Conservation (phyloP, 2,329 filamentous ascomycete species). For the Beauveria sp. region DNA sequence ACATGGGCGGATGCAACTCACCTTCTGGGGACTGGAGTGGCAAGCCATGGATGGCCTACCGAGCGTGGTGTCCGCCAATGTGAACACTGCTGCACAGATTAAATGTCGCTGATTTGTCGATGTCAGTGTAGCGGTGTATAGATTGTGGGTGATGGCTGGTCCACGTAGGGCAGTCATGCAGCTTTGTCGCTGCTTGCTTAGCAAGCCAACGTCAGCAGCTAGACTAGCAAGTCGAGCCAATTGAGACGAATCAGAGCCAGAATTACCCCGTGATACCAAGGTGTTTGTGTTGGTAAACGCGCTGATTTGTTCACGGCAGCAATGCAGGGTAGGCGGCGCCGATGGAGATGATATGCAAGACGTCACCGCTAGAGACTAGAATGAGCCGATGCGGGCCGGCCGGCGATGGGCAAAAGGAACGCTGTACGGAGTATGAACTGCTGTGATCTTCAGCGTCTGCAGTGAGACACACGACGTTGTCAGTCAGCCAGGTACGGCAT, state of each 20-base stretch:
- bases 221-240: background rate
- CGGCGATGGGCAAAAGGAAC: background rate
- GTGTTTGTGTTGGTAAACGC: background rate
- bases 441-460: too few species aligned
- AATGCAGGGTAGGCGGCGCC: background rate
- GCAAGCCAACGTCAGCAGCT: too few species aligned
- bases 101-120: background rate
- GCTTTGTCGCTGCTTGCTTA: background rate
- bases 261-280: background rate
- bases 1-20: background rate
- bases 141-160: background rate
- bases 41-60: slow-evolving; percentile 4
- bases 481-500: background rate
- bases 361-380: background rate
- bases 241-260: background rate
- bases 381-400: background rate
- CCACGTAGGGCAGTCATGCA: background rate
- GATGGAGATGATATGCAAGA: background rate
- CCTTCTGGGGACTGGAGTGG: background rate
- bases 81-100: background rate
- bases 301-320: background rate
- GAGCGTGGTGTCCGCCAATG: slow-evolving; percentile 6
- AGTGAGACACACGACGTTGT: background rate
- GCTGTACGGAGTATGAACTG: background rate
- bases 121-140: background rate